Percentiles rank a stretch among this genome's conserved stretches.
Conservation (phyloP, 1,284 basidiomycete genomes). For the Malassezia sp. region DNA sequence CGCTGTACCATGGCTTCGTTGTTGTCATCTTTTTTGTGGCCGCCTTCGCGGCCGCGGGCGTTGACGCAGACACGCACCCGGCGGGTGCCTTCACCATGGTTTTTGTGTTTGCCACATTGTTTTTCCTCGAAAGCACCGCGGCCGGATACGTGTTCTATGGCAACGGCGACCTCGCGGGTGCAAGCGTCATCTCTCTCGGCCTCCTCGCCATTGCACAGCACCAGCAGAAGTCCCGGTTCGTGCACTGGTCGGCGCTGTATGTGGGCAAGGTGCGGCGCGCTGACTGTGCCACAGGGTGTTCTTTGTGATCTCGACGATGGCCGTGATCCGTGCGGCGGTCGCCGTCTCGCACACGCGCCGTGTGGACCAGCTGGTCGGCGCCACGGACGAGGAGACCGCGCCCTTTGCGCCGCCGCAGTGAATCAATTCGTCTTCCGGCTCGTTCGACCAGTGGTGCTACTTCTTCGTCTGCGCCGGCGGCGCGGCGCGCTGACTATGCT, state of each 20-base stretch:
- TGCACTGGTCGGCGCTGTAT: conserved; percentile 71
- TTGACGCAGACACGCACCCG: conserved; percentile 56
- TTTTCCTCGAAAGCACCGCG: conserved; percentile 86
- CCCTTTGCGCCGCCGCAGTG: conserved; percentile 51
- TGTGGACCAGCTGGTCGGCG: conserved; percentile 34
- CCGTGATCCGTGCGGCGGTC: conserved; percentile 61
- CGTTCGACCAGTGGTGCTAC: conserved; percentile 17
- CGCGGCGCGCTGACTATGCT: neutral
- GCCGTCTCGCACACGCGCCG: conserved; percentile 51
- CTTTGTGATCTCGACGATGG: conserved; percentile 69
- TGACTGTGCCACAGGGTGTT: conserved; percentile 51
- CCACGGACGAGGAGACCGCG: conserved; percentile 66
- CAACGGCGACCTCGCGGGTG: conserved; percentile 81
- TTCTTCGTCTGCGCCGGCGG: conserved; percentile 3
- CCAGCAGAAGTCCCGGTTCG: conserved; percentile 54
- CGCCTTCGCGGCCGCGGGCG: conserved; percentile 80
- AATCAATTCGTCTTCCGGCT: conserved; percentile 10
- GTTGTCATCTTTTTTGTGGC: conserved; percentile 79
- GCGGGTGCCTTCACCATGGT: conserved; percentile 83
- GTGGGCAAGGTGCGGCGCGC: conserved; percentile 46
- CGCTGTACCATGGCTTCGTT: conserved; percentile 76
- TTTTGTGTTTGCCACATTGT: conserved; percentile 78
- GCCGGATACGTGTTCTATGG: conserved; percentile 70
- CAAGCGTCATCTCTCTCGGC: conserved; percentile 71
- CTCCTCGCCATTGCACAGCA: conserved; percentile 51